Evolutionary conservation across 2,329 filamentous ascomycete genomes (phyloP).

Genomic region (Calonectria naviculata): DNA sequence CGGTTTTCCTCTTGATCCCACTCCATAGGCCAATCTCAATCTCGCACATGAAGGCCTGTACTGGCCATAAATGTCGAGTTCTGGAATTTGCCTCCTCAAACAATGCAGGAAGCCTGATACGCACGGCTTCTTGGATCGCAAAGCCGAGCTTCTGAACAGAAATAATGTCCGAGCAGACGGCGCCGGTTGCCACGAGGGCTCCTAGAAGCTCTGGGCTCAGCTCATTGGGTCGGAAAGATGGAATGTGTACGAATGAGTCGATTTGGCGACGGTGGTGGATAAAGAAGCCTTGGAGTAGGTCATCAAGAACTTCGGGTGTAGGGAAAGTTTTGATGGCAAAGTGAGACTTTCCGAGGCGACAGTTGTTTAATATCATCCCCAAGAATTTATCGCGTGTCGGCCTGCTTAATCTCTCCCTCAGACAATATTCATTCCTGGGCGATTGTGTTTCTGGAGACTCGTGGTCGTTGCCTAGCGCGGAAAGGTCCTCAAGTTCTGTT

Average conservation of each 20-base stretch:
- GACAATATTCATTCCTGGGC: background rate
- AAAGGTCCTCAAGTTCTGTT: slow-evolving; percentile 19
- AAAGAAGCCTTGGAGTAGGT: slow-evolving; percentile 24
- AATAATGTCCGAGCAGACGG: slow-evolving; percentile 15
- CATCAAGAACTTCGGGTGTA: slow-evolving; percentile 17
- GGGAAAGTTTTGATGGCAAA: slow-evolving; percentile 26
- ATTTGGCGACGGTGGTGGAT: slow-evolving; percentile 21
- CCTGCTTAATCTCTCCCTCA: slow-evolving; percentile 14
- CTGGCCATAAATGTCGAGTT: slow-evolving; percentile 16
- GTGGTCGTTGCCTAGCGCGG: slow-evolving; percentile 17
- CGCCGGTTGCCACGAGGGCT: slow-evolving; percentile 3
- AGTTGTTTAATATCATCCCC: slow-evolving; percentile 22
- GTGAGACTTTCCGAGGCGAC: slow-evolving; percentile 19
- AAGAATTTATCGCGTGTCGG: slow-evolving; percentile 23
- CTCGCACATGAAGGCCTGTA: slow-evolving; percentile 24
- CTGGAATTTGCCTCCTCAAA: slow-evolving; percentile 23
- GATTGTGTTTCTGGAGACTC: slow-evolving; percentile 15
- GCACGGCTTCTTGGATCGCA: slow-evolving; percentile 23
- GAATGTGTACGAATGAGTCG: slow-evolving; percentile 21
- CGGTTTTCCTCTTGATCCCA: slow-evolving; percentile 28
- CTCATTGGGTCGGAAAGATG: slow-evolving; percentile 21
- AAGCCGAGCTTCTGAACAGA: slow-evolving; percentile 24
- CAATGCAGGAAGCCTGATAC: slow-evolving; percentile 5
- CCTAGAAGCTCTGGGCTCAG: slow-evolving; percentile 16
- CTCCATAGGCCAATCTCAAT: slow-evolving; percentile 27